These are phyloP conservation scores for Drechslerella stenobrocha DNA, from an alignment of 2,329 filamentous ascomycete genomes.

Conservation along the genomic window DNA sequence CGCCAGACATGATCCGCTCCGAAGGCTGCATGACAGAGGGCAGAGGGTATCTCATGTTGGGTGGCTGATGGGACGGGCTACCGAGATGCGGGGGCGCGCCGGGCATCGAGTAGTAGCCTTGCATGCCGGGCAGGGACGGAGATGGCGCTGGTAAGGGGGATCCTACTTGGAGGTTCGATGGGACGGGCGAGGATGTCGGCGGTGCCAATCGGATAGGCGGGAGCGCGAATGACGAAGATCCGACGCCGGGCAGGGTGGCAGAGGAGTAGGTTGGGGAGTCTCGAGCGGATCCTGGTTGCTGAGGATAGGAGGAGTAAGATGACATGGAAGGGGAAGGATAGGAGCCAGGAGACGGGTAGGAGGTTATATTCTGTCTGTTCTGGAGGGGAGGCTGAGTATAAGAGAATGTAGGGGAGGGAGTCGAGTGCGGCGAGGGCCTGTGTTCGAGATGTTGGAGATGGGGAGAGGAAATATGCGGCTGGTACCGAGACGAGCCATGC, in stretches of 20 bases:
- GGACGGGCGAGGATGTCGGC: conserved; percentile 57
- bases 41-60: conserved; percentile 61
- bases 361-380: conserved; percentile 52
- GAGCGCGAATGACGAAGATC: conserved; percentile 59
- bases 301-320: conserved; percentile 60
- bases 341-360: conserved; percentile 59
- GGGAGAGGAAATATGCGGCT: conserved; percentile 51
- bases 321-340: conserved; percentile 61
- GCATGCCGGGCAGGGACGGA: conserved; percentile 58
- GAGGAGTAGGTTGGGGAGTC: conserved; percentile 57
- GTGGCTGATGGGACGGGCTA: conserved; percentile 59
- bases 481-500: conserved; percentile 51
- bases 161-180: conserved; percentile 58
- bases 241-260: conserved; percentile 57
- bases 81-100: conserved; percentile 59
- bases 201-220: conserved; percentile 59
- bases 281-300: conserved; percentile 52
- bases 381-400: conserved; percentile 52
- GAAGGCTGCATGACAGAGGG: conserved; percentile 60
- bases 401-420: conserved; percentile 52
- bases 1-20: conserved; percentile 64
- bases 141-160: conserved; percentile 61
- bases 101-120: conserved; percentile 60
- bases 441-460: conserved; percentile 53
- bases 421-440: conserved; percentile 52